Evolutionary conservation across 805 yeast genomes (phyloP), one percentile per base, ranked within the genome.

Genomic region (Myxozyma mucilagina): DNA sequence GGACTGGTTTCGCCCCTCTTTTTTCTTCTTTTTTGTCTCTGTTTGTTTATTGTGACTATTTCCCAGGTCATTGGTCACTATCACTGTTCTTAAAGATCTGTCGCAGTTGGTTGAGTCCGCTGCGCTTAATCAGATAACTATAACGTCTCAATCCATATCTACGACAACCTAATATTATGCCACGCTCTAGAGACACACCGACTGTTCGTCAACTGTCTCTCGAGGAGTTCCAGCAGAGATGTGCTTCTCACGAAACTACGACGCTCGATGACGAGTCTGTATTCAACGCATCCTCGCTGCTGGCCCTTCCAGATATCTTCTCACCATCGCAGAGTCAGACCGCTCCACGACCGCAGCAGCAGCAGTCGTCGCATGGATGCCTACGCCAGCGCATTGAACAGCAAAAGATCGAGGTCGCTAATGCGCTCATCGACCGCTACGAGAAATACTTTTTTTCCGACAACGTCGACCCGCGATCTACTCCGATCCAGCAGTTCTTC

Each of bases 401-500:
- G 44, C 59, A 47, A 36, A 44, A 58, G 50, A 43, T 53, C 53
- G 14, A 24, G 14, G 47, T 39, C 47, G 64, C 61, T 9, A 41
- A 57, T 52, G 29, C 53, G 3, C 52, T 60, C 35, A 36, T 57
- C 16, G 55, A 41, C 16, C 43, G 44, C 41, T 53, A 61, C 51
- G 58, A 57, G 49, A 48, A 35, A 16, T 54, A 54, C 44, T 63
- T 63, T 48, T 55, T 63, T 41, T 63, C 66, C 9, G 66, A 63
- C 48, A 65, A 45, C 47, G 65, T 61, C 48, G 61, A 63, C 39
- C 64, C 51, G 43, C 56, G 34, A 32, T 51, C 36, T 31, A 47
- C 53, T 10, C 61, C 66, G 32, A 53, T 63, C 47, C 66, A 63
- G 50, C 48, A 54, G 29, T 63, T 63, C 51, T 56, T 63, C 45